Base-by-base conservation (phyloP, 495 filamentous ascomycete species). In the Penicillium turbatum region DNA sequence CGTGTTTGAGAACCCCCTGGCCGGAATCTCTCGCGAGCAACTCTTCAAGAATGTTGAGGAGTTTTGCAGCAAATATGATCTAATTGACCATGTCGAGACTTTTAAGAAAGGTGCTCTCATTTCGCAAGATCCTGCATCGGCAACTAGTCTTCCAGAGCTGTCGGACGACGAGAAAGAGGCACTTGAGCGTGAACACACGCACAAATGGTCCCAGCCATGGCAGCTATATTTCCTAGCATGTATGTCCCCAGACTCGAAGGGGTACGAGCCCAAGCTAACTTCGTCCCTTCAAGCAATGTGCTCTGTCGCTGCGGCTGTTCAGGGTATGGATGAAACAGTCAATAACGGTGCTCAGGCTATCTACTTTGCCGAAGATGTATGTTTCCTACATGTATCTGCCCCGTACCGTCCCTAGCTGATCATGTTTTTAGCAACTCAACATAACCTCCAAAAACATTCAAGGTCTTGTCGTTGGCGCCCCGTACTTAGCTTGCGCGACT, bases 321-420 rank as follows among this genome's bases (percentile, higher is more conserved):
- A 86, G 61, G 81, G 80, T 6, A 82, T 82, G 85, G 84, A 89
- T 56, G 86, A 92, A 64, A 89, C 87, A 0, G 87, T 88, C 53
- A 86, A 88, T 60, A 91, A 90, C 55, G 88, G 86, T 39, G 88
- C 86, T 3, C 86, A 89, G 55, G 72, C 82, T 2, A 85, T 87
- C 60, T 89, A 86, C 59, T 70, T 78, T 24, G 65, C 61, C 9
- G 69, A 72, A 54, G 42, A 30, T 26, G 30, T 45, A 38, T 2
- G 34, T 48, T 11, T 6, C n/a, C 15, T 48, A n/a, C n/a, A n/a
- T n/a, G n/a, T n/a, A 12, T 45, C 10, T 35, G 4, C 5, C 36
- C n/a, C 6, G 16, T 32, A 4, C 24, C n/a, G n/a, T 6, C 29
- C 27, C 15, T 7, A 11, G 17, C 37, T 29, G 1, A 30, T 13